Conservation (phyloP, 257 asterid species). For the Gentiana dahurica region DNA sequence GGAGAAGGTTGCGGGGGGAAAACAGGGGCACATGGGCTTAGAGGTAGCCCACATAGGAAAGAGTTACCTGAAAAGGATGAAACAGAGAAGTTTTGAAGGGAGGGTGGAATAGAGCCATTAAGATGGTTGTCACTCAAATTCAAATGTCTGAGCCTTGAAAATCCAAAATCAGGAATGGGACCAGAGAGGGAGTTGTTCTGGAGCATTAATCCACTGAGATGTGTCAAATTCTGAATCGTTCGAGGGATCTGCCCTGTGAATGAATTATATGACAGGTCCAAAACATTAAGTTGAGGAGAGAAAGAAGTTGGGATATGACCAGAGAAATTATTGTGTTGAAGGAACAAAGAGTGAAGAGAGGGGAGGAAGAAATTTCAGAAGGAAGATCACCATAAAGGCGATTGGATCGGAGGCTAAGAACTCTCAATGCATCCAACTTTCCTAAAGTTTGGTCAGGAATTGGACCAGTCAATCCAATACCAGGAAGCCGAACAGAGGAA, state of each 20-base stretch:
- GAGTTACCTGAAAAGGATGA: slow-evolving; percentile 63
- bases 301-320: slow-evolving; percentile 30
- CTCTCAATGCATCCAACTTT: slow-evolving; percentile 19
- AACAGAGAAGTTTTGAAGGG: slow-evolving; percentile 42
- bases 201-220: slow-evolving; percentile 43
- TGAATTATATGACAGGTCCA: slow-evolving; percentile 36
- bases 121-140: slow-evolving; percentile 59
- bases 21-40: slow-evolving; percentile 37
- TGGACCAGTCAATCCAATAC: slow-evolving; percentile 26
- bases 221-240: slow-evolving; percentile 35
- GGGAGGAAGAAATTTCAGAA: slow-evolving; percentile 32
- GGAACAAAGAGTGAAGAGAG: slow-evolving; percentile 29
- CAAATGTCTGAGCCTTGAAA: slow-evolving; percentile 37
- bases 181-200: slow-evolving; percentile 67
- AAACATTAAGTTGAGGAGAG: slow-evolving; percentile 18
- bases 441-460: slow-evolving; percentile 29
- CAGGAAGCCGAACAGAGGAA: slow-evolving; percentile 31
- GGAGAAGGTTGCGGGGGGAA: slow-evolving; percentile 38
- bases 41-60: slow-evolving; percentile 54
- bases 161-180: slow-evolving; percentile 39
- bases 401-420: slow-evolving; percentile 39
- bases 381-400: slow-evolving; percentile 35
- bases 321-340: slow-evolving; percentile 33
- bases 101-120: slow-evolving; percentile 55
- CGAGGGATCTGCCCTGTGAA: slow-evolving; percentile 29